Evolutionary conservation across 2,329 filamentous ascomycete genomes (phyloP), one percentile per base, ranked within the genome.

Genomic region (Pyrenophora seminiperda): DNA sequence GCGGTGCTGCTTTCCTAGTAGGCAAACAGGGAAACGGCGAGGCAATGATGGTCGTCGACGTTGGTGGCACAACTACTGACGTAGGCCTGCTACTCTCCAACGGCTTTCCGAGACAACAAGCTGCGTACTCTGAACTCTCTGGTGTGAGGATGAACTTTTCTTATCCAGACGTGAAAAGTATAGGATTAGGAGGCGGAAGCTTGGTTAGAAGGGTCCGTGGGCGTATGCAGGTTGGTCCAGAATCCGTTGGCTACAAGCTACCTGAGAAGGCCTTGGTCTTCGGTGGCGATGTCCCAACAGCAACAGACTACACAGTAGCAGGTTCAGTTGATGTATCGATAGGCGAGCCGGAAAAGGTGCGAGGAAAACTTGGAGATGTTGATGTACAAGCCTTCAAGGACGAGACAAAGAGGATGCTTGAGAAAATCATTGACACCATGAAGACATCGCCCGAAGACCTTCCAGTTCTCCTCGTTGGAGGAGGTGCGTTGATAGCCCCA

Each of bases 61-160:
- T 88, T 44, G 85, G 85, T 0, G 85, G 85, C 2, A 88, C 85
- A 0, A 88, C 85, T 0, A 82, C 83, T 0, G 85, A 88, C 56
- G 82, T 86, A 9, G 84, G 85, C 0, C 68, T 86, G 0, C 67
- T 88, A 3, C 76, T 84, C 5, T 76, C 80, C 0, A 86, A 81
- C 40, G 85, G 85, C 0, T 85, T 88, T 41, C 86, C 85, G 0
- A 76, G 84, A 24, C 82, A 86, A 64, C 80, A 83, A 41, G 81
- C 83, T 4, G 83, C 83, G 0, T 87, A 84, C 54, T 84, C 81
- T 27, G 79, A 85, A 24, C 73, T 88, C 2, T 81, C 81, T 0
- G 85, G 85, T 0, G 82, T 88, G 1, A 77, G 83, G 6, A 84
- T 84, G 73, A 87, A 87, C 61, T 29, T 83, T 72, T 68, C 66